These are phyloP conservation scores for Gleditsia sinensis DNA, from an alignment of 306 rosid genomes.

Conservation along the genomic window DNA sequence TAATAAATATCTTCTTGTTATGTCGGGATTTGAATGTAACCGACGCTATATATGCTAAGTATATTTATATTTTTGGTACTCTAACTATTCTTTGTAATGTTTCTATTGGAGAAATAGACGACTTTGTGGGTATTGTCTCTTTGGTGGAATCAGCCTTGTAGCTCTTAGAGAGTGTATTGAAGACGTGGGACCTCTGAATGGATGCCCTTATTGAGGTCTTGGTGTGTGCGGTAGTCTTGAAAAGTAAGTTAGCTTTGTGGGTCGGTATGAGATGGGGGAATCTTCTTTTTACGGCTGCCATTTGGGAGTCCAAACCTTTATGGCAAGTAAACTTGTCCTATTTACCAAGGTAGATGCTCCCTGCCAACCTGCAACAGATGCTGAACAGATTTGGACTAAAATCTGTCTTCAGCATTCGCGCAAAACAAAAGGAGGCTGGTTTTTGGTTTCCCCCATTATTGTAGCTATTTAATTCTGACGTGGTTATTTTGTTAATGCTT, in stretches of 20 bases:
- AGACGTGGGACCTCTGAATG: constrained; percentile 79
- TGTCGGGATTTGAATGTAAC: background rate
- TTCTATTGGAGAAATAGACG: background rate
- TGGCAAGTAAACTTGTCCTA: constrained; percentile 37
- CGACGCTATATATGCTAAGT: background rate
- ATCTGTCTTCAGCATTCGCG: constrained; percentile 25
- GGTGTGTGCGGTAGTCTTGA: constrained; percentile 49
- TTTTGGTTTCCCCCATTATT: background rate
- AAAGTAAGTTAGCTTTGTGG: constrained; percentile 60
- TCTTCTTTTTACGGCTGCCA: constrained; percentile 47
- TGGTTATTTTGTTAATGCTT: constrained; percentile 27
- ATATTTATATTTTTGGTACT: background rate
- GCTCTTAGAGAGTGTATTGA: constrained; percentile 37
- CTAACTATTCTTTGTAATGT: no score
- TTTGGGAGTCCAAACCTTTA: constrained; percentile 41
- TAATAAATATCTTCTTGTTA: background rate
- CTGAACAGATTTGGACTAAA: constrained; percentile 33
- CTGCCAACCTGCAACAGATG: constrained; percentile 40
- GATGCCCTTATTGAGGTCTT: constrained; percentile 57
- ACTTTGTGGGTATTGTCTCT: background rate
- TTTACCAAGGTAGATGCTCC: constrained; percentile 36
- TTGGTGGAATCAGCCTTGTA: constrained; percentile 21
- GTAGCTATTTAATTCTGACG: constrained; percentile 26
- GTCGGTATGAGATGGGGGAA: constrained; percentile 55
- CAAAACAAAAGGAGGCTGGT: background rate